Evolutionary conservation across 441 rosid species (phyloP).

Genomic region (Sinapis alba): DNA sequence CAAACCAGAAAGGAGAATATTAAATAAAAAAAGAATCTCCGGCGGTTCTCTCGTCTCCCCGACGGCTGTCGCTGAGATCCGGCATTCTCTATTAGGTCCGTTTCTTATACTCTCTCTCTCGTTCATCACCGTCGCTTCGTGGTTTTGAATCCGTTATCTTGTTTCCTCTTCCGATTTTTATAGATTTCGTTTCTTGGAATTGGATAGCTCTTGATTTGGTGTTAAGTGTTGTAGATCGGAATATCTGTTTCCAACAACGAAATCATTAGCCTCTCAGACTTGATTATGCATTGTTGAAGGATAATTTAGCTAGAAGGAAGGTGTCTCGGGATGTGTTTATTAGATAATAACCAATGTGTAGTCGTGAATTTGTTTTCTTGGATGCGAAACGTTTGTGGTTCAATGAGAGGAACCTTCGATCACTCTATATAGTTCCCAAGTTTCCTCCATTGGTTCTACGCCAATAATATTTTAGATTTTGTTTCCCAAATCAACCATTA

Average conservation of each 20-base stretch:
- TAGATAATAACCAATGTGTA: not conserved
- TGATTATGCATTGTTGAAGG: slow-evolving; percentile 14
- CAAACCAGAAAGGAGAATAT: not conserved
- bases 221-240: slow-evolving; percentile 12
- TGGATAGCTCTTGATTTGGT: slow-evolving; percentile 8
- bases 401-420: not conserved
- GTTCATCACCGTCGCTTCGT: not conserved
- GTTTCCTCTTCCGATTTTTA: slow-evolving; percentile 12
- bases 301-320: not conserved
- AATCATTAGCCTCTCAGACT: not conserved
- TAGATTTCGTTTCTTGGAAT: slow-evolving; percentile 16
- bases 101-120: not conserved
- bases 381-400: not conserved
- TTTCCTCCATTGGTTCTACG: not conserved
- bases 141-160: not conserved
- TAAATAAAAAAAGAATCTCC: not conserved
- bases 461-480: not conserved
- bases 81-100: slow-evolving; percentile 22
- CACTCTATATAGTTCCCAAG: not conserved
- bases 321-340: not conserved
- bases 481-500: not conserved
- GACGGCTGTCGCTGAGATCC: slow-evolving; percentile 34
- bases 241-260: not conserved
- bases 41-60: slow-evolving; percentile 20
- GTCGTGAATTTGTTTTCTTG: not conserved